Evolutionary conservation across 2,329 filamentous ascomycete genomes (phyloP), one percentile per base, ranked within the genome.

Genomic region (Scytalidium sp.): DNA sequence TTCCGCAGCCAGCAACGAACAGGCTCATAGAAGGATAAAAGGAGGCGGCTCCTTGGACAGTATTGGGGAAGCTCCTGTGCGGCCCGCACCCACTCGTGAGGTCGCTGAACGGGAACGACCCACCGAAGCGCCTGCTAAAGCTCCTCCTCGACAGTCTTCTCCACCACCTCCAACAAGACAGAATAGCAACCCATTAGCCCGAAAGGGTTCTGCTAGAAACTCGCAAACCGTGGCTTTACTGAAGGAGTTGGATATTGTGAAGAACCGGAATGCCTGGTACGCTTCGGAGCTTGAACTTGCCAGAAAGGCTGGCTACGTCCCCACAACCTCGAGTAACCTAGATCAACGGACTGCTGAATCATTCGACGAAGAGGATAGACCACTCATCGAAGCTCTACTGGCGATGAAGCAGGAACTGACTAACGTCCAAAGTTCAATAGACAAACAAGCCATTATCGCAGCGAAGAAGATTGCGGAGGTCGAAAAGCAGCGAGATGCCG

Each of bases 191-290:
- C 71, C 83, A 55, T 59, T 88, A 59, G 68, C 75, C 59, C 68
- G 86, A 62, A 70, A 83, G 66, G 73, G 85, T 52, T 78, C 87
- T 51, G 71, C 79, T 56, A 67, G 80, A 65, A 79, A 84, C 62
- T 66, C 64, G 1, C 63, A 65, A 7, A 86, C 87, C 1, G 87
- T 89, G 55, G 84, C 88, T 0, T 69, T 97, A 11, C 76, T 90
- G 13, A 93, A 94, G 65, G 94, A 99, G 65, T 76, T 99, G 2
- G 93, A 99, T 64, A 78, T 84, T 8, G 80, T 86, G 3, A 89
- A 90, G 61, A 94, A 87, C 63, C 83, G 88, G 46, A 97, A 96
- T 69, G 93, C 93, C 0, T 99, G 94, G 94, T 97, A 96, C 68
- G 90, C 91, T 7, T 97, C 93, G 0, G 94, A 99, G 69, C 76